Conservation (phyloP, 169 alveolate species). For the Cryptosporidium andersoni region DNA sequence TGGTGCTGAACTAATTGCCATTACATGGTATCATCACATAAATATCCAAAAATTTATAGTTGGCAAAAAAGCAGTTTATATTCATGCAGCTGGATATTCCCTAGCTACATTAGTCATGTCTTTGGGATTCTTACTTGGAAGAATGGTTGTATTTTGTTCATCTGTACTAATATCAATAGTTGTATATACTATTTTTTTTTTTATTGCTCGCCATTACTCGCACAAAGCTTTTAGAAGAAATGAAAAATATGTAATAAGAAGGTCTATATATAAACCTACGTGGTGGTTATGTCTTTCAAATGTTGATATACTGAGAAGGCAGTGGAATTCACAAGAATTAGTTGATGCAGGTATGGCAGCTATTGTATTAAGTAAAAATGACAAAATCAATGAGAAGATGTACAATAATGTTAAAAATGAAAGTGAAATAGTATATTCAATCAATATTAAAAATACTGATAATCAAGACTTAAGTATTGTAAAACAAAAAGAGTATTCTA, state of each 20-base stretch:
- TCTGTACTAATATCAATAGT: constrained; percentile 1
- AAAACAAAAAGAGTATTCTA: constrained; percentile 1
- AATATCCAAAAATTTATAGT: constrained; percentile 18
- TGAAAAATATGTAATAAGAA: constrained; percentile 28
- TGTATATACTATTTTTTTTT: not conserved
- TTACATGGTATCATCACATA: constrained; percentile 45
- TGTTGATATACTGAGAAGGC: constrained; percentile 40
- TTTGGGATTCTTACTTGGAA: constrained; percentile 45
- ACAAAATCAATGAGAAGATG: not conserved
- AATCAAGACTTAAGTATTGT: not conserved
- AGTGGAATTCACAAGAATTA: constrained; percentile 34
- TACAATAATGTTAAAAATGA: not conserved
- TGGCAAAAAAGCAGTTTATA: constrained; percentile 21
- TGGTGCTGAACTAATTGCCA: constrained; percentile 18
- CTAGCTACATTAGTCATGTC: constrained; percentile 23
- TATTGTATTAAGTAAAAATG: not conserved
- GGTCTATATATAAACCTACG: constrained; percentile 45
- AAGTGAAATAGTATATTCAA: not conserved
- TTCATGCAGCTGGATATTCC: constrained; percentile 17
- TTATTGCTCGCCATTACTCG: constrained; percentile 14
- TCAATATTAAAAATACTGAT: not conserved
- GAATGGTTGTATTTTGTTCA: not conserved
- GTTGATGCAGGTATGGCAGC: constrained; percentile 41
- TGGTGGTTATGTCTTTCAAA: constrained; percentile 62
- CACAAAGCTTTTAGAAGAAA: not conserved